Percentiles rank a stretch among this genome's conserved stretches.
Evolutionary conservation across 148 eudicot genomes (phyloP).

Genomic region (Chenopodium formosanum): DNA sequence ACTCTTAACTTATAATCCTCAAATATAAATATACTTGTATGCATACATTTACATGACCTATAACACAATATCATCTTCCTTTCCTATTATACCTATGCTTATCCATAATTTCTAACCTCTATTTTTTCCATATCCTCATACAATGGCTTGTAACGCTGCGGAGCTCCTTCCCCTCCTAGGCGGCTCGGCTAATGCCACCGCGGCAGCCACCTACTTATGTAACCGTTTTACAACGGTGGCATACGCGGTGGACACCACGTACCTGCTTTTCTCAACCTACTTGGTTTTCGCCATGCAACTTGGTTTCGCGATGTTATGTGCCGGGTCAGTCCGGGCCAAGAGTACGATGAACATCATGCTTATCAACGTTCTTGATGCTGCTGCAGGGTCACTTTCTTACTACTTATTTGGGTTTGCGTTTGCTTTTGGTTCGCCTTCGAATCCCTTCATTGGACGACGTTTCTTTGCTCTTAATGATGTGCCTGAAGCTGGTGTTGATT

Average conservation of each 20-base stretch:
- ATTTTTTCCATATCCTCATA: not conserved
- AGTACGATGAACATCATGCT: slow-evolving; percentile 64
- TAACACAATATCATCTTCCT: not conserved
- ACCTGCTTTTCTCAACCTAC: slow-evolving; percentile 53
- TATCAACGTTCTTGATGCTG: slow-evolving; percentile 60
- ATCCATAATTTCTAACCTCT: not conserved
- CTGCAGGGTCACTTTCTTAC: slow-evolving; percentile 42
- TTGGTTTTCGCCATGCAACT: slow-evolving; percentile 60
- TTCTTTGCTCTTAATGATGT: slow-evolving; percentile 31
- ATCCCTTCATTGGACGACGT: slow-evolving; percentile 42
- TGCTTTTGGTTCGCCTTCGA: slow-evolving; percentile 36
- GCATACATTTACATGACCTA: not conserved
- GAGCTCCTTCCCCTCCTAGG: slow-evolving; percentile 20
- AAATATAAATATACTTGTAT: too few species aligned
- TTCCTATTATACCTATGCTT: not conserved
- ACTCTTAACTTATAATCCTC: not conserved
- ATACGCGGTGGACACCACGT: slow-evolving; percentile 51
- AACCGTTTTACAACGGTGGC: slow-evolving; percentile 29
- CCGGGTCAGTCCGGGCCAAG: slow-evolving; percentile 60
- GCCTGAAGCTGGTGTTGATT: slow-evolving; percentile 29
- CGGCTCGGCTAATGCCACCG: slow-evolving; percentile 18
- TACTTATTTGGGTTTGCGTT: slow-evolving; percentile 26
- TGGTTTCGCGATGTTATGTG: slow-evolving; percentile 64
- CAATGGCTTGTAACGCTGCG: slow-evolving; percentile 12
- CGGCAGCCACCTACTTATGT: slow-evolving; percentile 26